Base-by-base conservation (phyloP, 192 early-diverging fungal genomes). In the Linnemannia zychae region DNA sequence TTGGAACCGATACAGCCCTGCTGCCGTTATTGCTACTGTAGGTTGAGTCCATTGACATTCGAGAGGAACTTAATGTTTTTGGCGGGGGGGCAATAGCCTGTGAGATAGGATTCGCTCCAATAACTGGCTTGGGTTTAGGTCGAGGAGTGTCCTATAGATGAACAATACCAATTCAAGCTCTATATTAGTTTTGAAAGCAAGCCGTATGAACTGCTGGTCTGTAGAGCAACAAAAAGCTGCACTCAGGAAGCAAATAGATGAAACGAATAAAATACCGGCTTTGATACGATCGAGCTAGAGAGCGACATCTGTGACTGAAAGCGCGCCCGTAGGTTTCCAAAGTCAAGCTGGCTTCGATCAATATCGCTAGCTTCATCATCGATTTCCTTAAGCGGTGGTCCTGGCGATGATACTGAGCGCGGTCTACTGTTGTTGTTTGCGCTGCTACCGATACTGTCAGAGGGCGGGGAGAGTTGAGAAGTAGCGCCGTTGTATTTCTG, bases 251-350 rank as follows among this genome's bases (percentile, higher is more conserved):
- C 36, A 34, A 52, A 74, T 20, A 40, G 52, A 28, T 6, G 20
- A 15, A 33, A 34, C 34, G 48, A 24, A 17, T 37, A 33, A 16
- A 77, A 53, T 79, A 85, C 83, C 20, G 74, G 77, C 44, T 76
- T 85, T 13, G 77, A 34, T 24, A 31, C 53, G 1, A 74, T 67
- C 3, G 36, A 33, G 31, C 20, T 79, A 18, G 82, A 50, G 5
- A 82, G 22, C 5, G 68, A 76, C 28, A 71, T 71, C 38, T 85
- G 83, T 18, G 83, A 85, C 40, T 85, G 83, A n/a, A 85, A 85
- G 28, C 77, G 77, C 15, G 83, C 83, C 20, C 83, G 72, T n/a
- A 85, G 53, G 67, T 85, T 85, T 13, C 83, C 63, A 73, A 85
- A 85, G 24, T 85, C 78, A 1, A 70, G 77, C 33, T 85, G 83